Percentiles rank a stretch among this genome's conserved stretches.
These are phyloP conservation scores for Cladosporium sp. DNA, from an alignment of 2,329 filamentous ascomycete species.

Conservation along the genomic window DNA sequence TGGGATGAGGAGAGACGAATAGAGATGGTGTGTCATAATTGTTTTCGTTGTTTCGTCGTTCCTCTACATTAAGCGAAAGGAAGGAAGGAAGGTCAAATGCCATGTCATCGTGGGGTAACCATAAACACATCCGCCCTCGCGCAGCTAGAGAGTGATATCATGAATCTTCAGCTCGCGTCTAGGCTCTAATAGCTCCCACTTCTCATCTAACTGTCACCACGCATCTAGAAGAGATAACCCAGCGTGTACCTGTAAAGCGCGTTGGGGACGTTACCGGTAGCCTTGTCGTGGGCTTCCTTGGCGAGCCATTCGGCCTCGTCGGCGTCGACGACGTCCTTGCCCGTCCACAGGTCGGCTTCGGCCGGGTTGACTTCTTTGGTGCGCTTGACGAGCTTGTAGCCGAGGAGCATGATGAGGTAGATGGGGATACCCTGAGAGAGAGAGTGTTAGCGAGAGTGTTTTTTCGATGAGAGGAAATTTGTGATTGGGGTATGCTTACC, in stretches of 20 bases:
- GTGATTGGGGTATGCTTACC: not conserved
- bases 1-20: too few relatives aligned
- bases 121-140: too few relatives aligned
- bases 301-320: conserved; percentile 44
- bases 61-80: too few relatives aligned
- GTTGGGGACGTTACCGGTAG: conserved; percentile 16
- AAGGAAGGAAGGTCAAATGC: too few relatives aligned
- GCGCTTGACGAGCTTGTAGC: conserved; percentile 61
- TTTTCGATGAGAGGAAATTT: not conserved
- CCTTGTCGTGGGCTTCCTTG: conserved; percentile 27
- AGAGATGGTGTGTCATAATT: too few relatives aligned
- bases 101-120: too few relatives aligned
- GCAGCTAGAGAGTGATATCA: too few relatives aligned
- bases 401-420: conserved; percentile 58
- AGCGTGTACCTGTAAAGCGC: conserved; percentile 20
- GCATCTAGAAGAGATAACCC: conserved; percentile 26
- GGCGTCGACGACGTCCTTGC: conserved; percentile 56
- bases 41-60: too few relatives aligned
- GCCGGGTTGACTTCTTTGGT: conserved; percentile 52
- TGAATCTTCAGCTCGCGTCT: too few relatives aligned
- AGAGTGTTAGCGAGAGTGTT: conserved; percentile 49
- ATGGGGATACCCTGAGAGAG: conserved; percentile 61
- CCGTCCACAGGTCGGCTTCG: conserved; percentile 57
- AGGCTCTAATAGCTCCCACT: too few relatives aligned
- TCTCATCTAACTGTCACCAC: too few relatives aligned